Evolutionary conservation across 495 filamentous ascomycete species (phyloP).

Genomic region (Trichoderma erinaceum): DNA sequence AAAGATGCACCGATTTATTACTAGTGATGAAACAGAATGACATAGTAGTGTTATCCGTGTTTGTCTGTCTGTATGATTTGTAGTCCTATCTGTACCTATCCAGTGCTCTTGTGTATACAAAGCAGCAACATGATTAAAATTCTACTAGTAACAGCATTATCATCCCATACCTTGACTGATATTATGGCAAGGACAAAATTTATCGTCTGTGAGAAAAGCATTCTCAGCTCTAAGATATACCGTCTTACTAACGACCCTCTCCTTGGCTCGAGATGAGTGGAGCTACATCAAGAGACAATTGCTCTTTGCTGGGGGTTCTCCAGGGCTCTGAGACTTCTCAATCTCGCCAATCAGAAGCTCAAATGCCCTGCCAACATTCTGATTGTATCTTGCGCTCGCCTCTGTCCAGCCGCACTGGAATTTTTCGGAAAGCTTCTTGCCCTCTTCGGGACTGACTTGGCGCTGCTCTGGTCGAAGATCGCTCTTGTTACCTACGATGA

Average conservation of each 20-base stretch:
- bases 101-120: not conserved
- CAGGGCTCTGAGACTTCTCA: constrained; percentile 89
- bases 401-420: constrained; percentile 93
- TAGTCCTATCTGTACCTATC: not conserved
- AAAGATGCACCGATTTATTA: too few species aligned
- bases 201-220: not conserved
- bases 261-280: constrained; percentile 17
- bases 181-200: not conserved
- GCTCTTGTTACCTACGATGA: constrained; percentile 94
- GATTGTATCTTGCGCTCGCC: constrained; percentile 85
- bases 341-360: constrained; percentile 92
- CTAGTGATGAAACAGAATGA: too few species aligned
- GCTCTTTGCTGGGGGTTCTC: constrained; percentile 66
- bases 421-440: constrained; percentile 70
- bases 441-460: constrained; percentile 81
- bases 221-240: not conserved
- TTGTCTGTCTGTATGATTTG: not conserved
- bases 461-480: constrained; percentile 90
- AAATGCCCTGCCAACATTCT: constrained; percentile 89
- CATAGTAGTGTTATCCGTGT: too few species aligned
- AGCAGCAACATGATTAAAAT: not conserved
- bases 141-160: not conserved
- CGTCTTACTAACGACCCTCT: not conserved
- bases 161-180: not conserved
- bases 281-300: constrained; percentile 80